phyloP scores from a whole-genome alignment of 1,284 basidiomycete genomes.

The Ustilago trichophora region DNA sequence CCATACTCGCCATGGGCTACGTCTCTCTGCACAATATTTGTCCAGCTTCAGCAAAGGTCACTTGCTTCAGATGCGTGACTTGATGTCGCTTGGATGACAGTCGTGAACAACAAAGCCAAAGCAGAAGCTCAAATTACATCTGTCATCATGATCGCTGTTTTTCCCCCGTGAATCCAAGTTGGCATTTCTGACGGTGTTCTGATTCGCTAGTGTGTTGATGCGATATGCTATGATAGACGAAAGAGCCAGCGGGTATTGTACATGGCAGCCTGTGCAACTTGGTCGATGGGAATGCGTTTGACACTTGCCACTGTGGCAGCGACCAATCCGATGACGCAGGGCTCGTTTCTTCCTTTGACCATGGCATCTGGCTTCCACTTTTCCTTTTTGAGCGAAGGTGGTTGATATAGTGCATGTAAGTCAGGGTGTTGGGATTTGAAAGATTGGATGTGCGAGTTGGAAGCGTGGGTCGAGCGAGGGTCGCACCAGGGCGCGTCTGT shows the following conservation, averaged over 20 bases:
- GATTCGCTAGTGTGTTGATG: too few relatives aligned
- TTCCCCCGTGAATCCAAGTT: too few relatives aligned
- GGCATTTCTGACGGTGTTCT: too few relatives aligned
- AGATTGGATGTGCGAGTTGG: slow-evolving; percentile 72
- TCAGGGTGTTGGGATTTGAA: slow-evolving; percentile 68
- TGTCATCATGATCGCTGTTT: too few relatives aligned
- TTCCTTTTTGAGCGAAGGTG: slow-evolving; percentile 75
- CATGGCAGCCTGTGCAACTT: slow-evolving; percentile 69
- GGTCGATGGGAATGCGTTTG: slow-evolving; percentile 72
- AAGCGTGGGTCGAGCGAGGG: slow-evolving; percentile 80
- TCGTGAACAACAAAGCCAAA: too few relatives aligned
- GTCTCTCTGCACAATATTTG: too few relatives aligned
- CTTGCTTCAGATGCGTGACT: too few relatives aligned
- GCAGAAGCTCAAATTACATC: too few relatives aligned
- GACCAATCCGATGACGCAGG: slow-evolving; percentile 76
- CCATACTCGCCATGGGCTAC: too few relatives aligned
- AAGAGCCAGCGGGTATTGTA: slow-evolving; percentile 57
- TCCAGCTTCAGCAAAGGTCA: too few relatives aligned
- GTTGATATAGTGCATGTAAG: slow-evolving; percentile 72
- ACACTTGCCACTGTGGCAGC: slow-evolving; percentile 79
- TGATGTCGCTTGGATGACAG: too few relatives aligned
- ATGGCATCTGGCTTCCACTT: slow-evolving; percentile 73
- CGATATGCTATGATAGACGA: slow-evolving; percentile 15
- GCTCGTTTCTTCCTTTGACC: slow-evolving; percentile 86
- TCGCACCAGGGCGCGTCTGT: slow-evolving; percentile 78